Percentiles rank a stretch among this genome's conserved stretches.
Evolutionary conservation across 148 eudicot genomes (phyloP).

Genomic region (Mesembryanthemum crystallinum): DNA sequence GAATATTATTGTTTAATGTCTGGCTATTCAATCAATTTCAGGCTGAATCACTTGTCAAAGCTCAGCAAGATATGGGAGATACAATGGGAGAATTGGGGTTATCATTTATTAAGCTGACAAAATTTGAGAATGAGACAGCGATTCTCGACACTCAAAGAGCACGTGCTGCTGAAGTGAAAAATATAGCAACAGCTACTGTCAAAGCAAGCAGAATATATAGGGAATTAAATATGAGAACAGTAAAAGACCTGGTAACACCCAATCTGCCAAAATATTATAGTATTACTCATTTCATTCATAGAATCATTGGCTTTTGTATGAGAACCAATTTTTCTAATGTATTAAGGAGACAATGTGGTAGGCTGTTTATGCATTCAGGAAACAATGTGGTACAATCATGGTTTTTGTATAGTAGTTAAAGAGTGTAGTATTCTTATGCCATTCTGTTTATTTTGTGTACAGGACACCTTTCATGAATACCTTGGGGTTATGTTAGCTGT

Average conservation of each 20-base stretch:
- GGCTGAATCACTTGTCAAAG: constrained; percentile 91
- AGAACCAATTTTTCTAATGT: neutral
- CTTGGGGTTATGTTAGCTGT: constrained; percentile 76
- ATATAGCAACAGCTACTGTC: constrained; percentile 76
- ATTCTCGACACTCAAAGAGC: constrained; percentile 48
- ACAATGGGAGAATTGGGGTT: constrained; percentile 90
- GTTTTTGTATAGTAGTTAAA: neutral
- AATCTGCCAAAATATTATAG: neutral
- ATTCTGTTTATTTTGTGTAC: constrained; percentile 19
- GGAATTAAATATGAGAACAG: constrained; percentile 77
- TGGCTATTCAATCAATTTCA: constrained; percentile 23
- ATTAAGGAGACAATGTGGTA: neutral
- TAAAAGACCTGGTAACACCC: constrained; percentile 61
- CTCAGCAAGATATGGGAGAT: constrained; percentile 85
- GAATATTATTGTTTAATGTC: constrained; percentile 8
- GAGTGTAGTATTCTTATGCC: constrained; percentile 1
- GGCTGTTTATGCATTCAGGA: neutral
- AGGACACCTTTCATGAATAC: constrained; percentile 91
- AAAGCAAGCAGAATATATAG: constrained; percentile 79
- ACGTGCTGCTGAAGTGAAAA: constrained; percentile 75
- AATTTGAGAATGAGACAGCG: constrained; percentile 79
- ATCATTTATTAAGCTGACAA: constrained; percentile 77
- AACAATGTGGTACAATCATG: neutral
- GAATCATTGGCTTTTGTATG: neutral
- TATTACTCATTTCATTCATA: neutral